phyloP scores from a whole-genome alignment of 345 rosid species.

The Draba incana region DNA sequence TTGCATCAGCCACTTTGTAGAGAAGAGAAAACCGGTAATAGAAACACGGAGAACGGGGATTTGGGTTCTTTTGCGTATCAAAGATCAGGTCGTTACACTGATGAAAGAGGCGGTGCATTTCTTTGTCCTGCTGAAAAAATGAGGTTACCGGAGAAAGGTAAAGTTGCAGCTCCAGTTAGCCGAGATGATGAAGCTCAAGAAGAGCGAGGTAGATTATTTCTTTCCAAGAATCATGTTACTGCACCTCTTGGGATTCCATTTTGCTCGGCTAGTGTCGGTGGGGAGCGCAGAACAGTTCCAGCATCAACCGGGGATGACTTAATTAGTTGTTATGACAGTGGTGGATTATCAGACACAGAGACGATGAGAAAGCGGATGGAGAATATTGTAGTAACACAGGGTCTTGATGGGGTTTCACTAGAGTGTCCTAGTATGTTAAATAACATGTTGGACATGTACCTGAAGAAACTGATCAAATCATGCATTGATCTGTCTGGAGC shows the following conservation, averaged over 20 bases:
- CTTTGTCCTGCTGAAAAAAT: conserved; percentile 45
- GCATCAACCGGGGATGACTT: conserved; percentile 45
- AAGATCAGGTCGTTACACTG: conserved; percentile 62
- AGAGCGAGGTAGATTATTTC: conserved; percentile 45
- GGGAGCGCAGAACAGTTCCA: conserved; percentile 57
- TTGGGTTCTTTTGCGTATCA: conserved; percentile 65
- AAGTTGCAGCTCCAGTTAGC: conserved; percentile 39
- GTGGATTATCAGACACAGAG: conserved; percentile 66
- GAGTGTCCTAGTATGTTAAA: conserved; percentile 81
- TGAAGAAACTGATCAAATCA: conserved; percentile 79
- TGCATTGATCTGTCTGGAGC: conserved; percentile 67
- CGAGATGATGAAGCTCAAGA: conserved; percentile 61
- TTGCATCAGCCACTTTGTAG: conserved; percentile 53
- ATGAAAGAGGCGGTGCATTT: conserved; percentile 51
- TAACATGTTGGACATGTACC: conserved; percentile 69
- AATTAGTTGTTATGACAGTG: conserved; percentile 63
- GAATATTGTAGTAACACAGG: conserved; percentile 74
- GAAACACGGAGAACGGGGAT: conserved; percentile 63
- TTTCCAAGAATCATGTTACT: conserved; percentile 54
- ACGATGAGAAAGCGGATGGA: conserved; percentile 79
- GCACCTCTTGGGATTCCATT: conserved; percentile 87
- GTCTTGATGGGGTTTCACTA: conserved; percentile 76
- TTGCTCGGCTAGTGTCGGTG: conserved; percentile 68
- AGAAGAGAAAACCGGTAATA: conserved; percentile 55
- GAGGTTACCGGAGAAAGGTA: conserved; percentile 48